Evolutionary conservation across 495 filamentous ascomycete species (phyloP).

Genomic region (Aspergillus conjunctus): DNA sequence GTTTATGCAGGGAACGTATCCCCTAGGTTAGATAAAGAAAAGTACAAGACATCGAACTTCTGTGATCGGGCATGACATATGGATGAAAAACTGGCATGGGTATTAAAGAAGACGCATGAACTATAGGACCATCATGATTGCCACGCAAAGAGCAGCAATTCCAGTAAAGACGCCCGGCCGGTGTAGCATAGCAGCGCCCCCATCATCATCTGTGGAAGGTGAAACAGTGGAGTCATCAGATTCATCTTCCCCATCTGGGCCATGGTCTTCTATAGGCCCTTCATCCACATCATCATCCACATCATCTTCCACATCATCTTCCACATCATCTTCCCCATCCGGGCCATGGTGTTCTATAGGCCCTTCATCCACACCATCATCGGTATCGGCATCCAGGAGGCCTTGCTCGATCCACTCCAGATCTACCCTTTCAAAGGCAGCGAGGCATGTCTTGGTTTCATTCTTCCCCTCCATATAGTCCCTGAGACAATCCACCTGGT

Average conservation of each 20-base stretch:
- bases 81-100: no score
- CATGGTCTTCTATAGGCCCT: no score
- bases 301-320: neutral
- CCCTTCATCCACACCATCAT: neutral
- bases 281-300: neutral
- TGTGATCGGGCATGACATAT: no score
- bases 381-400: neutral
- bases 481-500: conserved; percentile 3
- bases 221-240: no score
- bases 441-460: conserved; percentile 3
- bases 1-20: no score
- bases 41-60: no score
- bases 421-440: neutral
- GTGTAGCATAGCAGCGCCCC: neutral
- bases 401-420: neutral
- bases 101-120: no score
- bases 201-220: no score
- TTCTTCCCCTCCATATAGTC: conserved; percentile 1
- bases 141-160: neutral
- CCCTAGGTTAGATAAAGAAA: no score
- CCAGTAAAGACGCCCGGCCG: neutral
- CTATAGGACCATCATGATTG: neutral
- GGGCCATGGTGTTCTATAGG: no score
- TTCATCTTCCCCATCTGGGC: no score
- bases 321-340: no score